Base-by-base conservation (phyloP, 148 eudicot species). In the Nepenthes mirabilis region DNA sequence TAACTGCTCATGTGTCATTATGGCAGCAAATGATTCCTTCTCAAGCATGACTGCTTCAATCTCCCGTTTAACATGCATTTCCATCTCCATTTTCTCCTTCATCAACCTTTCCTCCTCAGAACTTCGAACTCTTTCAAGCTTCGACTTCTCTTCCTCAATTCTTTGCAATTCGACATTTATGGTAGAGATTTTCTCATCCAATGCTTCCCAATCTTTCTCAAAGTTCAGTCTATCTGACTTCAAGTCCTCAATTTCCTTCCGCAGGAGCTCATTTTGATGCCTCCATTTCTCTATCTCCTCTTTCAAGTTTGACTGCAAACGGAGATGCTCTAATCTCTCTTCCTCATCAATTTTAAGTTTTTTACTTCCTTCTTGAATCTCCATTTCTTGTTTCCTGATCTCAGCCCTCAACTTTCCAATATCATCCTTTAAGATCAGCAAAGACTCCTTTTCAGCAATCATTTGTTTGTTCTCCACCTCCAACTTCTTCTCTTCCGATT, bases 201-300 rank as follows among this genome's bases (percentile, higher is more conserved):
- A 73, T 32, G 75, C 84, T 60, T 89, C 95, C 99, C 99, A 93
- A 47, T 89, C 88, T 67, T 70, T 81, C 87, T 93, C 95, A 70
- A 89, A 89, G 70, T 72, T 87, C 65, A 52, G 61, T 52, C 84
- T 86, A 52, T 89, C 89, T 58, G 69, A 75, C 74, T 78, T 88
- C 74, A 93, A 68, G 49, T 83, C 89, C 63, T 78, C 87, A 56
- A 47, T 61, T 76, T 88, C 91, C 73, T 82, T 93, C 64, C 63
- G 64, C 63, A 88, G 65, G 62, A 84, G 65, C 68, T 73, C 83
- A 57, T 65, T 72, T 70, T 86, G 78, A 34, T 71, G 70, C 76
- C 82, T 79, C 67, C 74, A 84, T 69, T 67, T 82, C 69, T 78
- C 84, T 49, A 82, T 80, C 66, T 93, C 97, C 67, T 79, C 74